phyloP scores from a whole-genome alignment of 352 stramenopile genomes.

The Pythium oligandrum region DNA sequence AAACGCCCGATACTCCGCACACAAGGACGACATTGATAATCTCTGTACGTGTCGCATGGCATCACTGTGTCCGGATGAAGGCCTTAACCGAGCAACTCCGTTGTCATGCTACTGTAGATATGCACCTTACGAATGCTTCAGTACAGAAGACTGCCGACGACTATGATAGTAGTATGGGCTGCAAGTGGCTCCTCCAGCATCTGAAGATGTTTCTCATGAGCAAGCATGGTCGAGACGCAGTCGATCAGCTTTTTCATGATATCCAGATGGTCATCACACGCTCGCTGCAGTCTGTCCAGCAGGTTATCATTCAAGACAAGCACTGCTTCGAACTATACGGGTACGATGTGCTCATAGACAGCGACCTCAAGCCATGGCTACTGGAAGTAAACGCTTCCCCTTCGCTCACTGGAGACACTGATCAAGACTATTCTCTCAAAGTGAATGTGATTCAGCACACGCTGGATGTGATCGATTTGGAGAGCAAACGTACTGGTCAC shows the following conservation, averaged over 20 bases:
- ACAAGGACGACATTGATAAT: conserved; percentile 33
- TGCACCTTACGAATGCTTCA: conserved; percentile 93
- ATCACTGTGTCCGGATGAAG: no score
- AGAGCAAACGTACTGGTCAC: conserved; percentile 33
- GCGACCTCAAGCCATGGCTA: conserved; percentile 78
- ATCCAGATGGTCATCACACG: conserved; percentile 86
- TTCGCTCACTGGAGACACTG: conserved; percentile 49
- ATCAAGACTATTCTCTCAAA: conserved; percentile 85
- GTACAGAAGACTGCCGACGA: conserved; percentile 86
- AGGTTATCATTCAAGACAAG: conserved; percentile 83
- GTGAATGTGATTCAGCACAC: conserved; percentile 83
- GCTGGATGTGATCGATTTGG: conserved; percentile 85
- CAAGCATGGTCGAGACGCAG: conserved; percentile 57
- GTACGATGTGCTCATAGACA: conserved; percentile 88
- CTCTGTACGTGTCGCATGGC: conserved; percentile 14
- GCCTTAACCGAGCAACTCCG: neutral
- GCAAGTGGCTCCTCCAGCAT: conserved; percentile 56
- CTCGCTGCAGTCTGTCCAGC: conserved; percentile 80
- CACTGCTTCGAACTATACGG: conserved; percentile 90
- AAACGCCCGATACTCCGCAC: conserved; percentile 23
- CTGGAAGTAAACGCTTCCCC: conserved; percentile 84
- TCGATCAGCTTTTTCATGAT: conserved; percentile 66
- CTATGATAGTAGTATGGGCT: conserved; percentile 60
- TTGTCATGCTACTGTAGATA: conserved; percentile 41
- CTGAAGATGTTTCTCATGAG: conserved; percentile 65